Conservation (phyloP, 441 rosid genomes). For the Croton setiger region DNA sequence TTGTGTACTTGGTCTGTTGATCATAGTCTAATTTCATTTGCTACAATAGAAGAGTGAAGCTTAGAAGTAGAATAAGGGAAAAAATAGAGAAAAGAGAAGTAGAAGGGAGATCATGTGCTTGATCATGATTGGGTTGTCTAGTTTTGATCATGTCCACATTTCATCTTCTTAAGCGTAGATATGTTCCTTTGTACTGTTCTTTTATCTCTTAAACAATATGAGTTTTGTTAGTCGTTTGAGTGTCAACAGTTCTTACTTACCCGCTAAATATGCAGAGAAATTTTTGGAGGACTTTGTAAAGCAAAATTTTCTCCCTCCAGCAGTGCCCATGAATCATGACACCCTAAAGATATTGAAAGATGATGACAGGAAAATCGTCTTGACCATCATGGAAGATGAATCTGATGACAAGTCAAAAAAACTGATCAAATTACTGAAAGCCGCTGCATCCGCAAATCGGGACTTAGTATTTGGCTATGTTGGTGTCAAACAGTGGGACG, state of each 20-base stretch:
- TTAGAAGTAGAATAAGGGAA: neutral
- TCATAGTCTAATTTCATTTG: constrained; percentile 3
- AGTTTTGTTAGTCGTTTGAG: neutral
- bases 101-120: neutral
- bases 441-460: constrained; percentile 92
- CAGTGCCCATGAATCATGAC: constrained; percentile 72
- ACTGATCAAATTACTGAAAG: constrained; percentile 61
- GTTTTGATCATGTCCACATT: neutral
- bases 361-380: constrained; percentile 70
- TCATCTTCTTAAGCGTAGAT: neutral
- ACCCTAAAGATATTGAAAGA: constrained; percentile 70
- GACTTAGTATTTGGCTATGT: constrained; percentile 84
- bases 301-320: constrained; percentile 74
- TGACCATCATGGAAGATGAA: constrained; percentile 74
- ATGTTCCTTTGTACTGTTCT: neutral
- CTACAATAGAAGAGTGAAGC: neutral
- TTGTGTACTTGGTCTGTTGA: too few species aligned
- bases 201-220: neutral
- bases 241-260: constrained; percentile 12
- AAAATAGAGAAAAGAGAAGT: neutral
- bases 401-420: constrained; percentile 51
- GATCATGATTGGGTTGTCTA: neutral
- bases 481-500: constrained; percentile 73
- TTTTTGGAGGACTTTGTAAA: constrained; percentile 68
- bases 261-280: constrained; percentile 46